phyloP scores from a whole-genome alignment of 768 basidiomycete genomes.

The Phanerodontia chrysosporium region DNA sequence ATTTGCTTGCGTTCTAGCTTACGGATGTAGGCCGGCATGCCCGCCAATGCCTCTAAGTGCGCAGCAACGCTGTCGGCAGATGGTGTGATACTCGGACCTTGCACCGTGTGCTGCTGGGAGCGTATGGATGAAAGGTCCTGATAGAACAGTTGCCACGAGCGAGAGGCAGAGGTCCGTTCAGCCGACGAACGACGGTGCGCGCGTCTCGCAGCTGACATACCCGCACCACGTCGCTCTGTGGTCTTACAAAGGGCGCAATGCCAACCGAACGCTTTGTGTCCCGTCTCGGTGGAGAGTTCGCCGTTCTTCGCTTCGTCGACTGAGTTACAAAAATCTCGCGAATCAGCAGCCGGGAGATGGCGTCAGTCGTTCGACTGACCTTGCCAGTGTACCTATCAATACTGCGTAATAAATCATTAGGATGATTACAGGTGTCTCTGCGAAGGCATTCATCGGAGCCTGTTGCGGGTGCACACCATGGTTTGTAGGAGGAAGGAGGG shows the following conservation, averaged over 20 bases:
- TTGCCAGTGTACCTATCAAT: neutral
- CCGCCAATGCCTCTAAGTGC: constrained; percentile 15
- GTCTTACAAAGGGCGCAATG: neutral
- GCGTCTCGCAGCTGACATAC: constrained; percentile 2
- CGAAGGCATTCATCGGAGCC: neutral
- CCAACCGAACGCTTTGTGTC: neutral
- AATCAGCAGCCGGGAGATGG: neutral
- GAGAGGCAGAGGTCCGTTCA: neutral
- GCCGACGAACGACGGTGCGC: neutral
- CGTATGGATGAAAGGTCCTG: neutral
- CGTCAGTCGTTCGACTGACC: neutral
- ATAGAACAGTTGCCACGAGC: neutral
- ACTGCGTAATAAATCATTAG: neutral
- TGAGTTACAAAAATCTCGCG: neutral
- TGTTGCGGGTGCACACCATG: neutral
- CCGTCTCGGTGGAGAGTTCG: neutral
- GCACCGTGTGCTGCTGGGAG: neutral
- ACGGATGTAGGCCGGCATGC: constrained; percentile 27
- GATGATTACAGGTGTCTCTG: too few species aligned
- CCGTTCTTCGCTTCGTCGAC: neutral
- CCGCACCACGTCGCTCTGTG: neutral
- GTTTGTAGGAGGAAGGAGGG: too few species aligned
- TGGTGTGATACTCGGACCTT: neutral
- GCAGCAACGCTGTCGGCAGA: constrained; percentile 25
- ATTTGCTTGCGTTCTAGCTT: constrained; percentile 36